phyloP scores from a whole-genome alignment of 2,329 filamentous ascomycete species.

The Diaporthe sp. region DNA sequence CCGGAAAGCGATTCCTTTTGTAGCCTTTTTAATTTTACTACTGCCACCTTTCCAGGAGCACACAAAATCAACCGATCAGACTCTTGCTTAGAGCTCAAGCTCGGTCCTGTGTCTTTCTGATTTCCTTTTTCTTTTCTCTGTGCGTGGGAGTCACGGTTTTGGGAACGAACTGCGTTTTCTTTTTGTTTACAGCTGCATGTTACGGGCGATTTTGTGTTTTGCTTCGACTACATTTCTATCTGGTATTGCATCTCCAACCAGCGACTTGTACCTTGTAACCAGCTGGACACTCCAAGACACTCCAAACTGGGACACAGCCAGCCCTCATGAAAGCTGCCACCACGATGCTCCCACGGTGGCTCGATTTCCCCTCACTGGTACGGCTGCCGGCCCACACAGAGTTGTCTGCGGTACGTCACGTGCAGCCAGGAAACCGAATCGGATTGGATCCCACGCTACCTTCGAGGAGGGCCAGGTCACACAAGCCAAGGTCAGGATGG shows the following conservation, averaged over 20 bases:
- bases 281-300: not conserved
- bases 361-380: not conserved
- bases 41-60: slow-evolving; percentile 7
- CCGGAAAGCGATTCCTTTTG: slow-evolving; percentile 40
- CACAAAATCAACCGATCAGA: slow-evolving; percentile 12
- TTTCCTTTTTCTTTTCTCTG: slow-evolving; percentile 11
- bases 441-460: not conserved
- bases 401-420: not conserved
- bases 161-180: slow-evolving; percentile 34
- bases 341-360: not conserved
- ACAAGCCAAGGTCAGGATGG: slow-evolving; percentile 2
- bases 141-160: slow-evolving; percentile 39
- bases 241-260: slow-evolving; percentile 28
- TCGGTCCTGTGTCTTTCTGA: not conserved
- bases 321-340: not conserved
- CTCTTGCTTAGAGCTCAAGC: slow-evolving; percentile 5
- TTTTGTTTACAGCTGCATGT: slow-evolving; percentile 35
- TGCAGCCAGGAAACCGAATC: not conserved
- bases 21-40: slow-evolving; percentile 35
- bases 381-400: not conserved
- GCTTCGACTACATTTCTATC: slow-evolving; percentile 22
- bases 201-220: slow-evolving; percentile 32
- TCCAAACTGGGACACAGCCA: not conserved
- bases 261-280: not conserved
- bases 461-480: not conserved